Evolutionary conservation across 176 grass and related monocot species (phyloP).

Genomic region (Oryza meyeriana): DNA sequence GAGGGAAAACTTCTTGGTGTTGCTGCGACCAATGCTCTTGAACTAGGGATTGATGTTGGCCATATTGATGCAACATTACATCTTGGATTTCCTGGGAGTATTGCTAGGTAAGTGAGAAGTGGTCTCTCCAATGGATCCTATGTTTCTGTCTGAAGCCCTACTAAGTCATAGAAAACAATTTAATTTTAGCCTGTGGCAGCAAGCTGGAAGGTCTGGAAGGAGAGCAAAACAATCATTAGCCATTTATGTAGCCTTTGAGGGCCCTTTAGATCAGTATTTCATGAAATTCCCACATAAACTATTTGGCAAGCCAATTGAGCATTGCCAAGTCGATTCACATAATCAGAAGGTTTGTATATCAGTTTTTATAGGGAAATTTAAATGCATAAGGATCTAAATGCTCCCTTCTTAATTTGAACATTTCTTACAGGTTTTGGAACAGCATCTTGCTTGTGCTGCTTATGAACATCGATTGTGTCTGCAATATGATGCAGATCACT

Average conservation of each 20-base stretch:
- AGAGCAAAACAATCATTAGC: constrained; percentile 82
- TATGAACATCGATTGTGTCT: constrained; percentile 83
- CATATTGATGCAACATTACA: constrained; percentile 97
- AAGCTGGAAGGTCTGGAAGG: constrained; percentile 93
- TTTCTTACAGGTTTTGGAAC: constrained; percentile 65
- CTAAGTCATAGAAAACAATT: constrained; percentile 30
- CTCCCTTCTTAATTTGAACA: constrained; percentile 10
- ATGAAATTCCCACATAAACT: constrained; percentile 94
- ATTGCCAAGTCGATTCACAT: constrained; percentile 86
- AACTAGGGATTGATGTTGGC: constrained; percentile 90
- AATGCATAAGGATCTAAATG: constrained; percentile 10
- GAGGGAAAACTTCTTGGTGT: constrained; percentile 78
- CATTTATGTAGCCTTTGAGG: constrained; percentile 89
- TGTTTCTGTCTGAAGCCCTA: constrained; percentile 9
- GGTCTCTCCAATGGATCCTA: neutral
- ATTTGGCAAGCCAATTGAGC: constrained; percentile 79
- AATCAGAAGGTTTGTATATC: constrained; percentile 64
- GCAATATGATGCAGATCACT: constrained; percentile 83
- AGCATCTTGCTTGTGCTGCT: constrained; percentile 87
- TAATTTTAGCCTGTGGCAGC: constrained; percentile 89
- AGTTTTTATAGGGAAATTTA: constrained; percentile 11
- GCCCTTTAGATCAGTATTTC: constrained; percentile 95
- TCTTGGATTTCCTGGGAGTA: constrained; percentile 95
- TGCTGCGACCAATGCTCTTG: constrained; percentile 95
- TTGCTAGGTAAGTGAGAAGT: constrained; percentile 65